Base-by-base conservation (phyloP, 768 basidiomycete genomes). In the Lactarius akahatsu region DNA sequence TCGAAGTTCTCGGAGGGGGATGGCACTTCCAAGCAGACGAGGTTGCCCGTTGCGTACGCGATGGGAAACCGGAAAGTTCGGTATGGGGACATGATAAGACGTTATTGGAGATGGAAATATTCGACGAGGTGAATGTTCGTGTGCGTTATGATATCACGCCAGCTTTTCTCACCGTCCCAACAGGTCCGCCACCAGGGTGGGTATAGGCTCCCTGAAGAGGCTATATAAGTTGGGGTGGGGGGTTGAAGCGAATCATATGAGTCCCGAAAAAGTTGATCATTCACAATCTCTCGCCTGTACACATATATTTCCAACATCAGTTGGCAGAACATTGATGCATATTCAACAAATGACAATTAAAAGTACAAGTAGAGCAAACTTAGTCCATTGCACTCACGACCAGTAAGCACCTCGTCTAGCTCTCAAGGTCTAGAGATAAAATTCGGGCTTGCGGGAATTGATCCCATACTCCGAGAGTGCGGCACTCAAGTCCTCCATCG, bases 391-490 rank as follows among this genome's bases (percentile, higher is more conserved):
- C 47, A 68, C 43, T 57, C 61, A 63, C 54, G 16, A 55, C n/a
- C 26, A 63, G 30, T 11, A 38, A n/a, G 30, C 28, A 54, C 47
- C 11, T 45, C 36, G 34, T 55, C 28, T 7, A 62, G 28, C 56
- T 43, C 65, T 62, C 57, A 13, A 40, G 16, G 20, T 28, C 72
- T 74, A 94, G 77, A 94, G 82, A 77, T 91, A 98, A 77, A 94
- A 98, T 67, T 98, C 95, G 18, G 96, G 94, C 72, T 97, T 96
- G 74, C 90, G 88, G 16, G 93, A 84, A 71, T 91, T 95, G 72
- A 99, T 94, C 6, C 96, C 96, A 72, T 98, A 97, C 77, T 99
- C 97, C n/a, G 84, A 83, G 38, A 99, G 83, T 1, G 97, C 97
- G 6, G 94, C 82, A 66, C 91, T 92, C 41, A 99, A 82, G 74